Evolutionary conservation across 345 rosid genomes (phyloP), one percentile per base, ranked within the genome.

Genomic region (Passiflora organensis): DNA sequence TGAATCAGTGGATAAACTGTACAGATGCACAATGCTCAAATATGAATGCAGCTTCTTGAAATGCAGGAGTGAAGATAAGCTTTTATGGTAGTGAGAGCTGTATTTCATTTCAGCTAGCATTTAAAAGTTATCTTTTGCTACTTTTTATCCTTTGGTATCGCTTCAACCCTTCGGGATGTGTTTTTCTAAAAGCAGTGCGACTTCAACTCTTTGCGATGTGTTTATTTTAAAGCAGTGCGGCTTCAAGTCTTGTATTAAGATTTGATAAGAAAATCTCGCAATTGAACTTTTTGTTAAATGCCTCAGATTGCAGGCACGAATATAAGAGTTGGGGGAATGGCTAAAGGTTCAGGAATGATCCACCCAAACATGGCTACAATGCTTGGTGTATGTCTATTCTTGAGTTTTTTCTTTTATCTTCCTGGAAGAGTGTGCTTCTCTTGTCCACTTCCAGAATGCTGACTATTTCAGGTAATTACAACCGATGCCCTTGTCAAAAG

Each of bases 271-370:
- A 28, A 28, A 8, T 28, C 3, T 28, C 34, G 34, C 8, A 3
- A 28, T 28, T 28, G 34, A 28, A 28, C 34, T 39, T 41, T 12
- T 13, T n/a, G n/a, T n/a, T 4, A 4, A 41, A 41, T 41, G 43
- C 13, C 51, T 45, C 80, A 89, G 99, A 87, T 84, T 48, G 94
- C 96, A 58, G 95, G 81, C 37, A 75, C 74, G 32, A 68, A 51
- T 18, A 58, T 89, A 67, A 68, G 81, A 63, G 71, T 93, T 64
- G 99, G 99, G 6, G 99, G 99, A 65, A 93, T 93, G 85, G 95
- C 95, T 19, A 93, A 89, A 67, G 99, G 99, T 68, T 93, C 97
- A 22, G 97, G 99, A 47, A 93, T 93, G 99, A 89, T 93, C 64
- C 99, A 86, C 67, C 96, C 99, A 49, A 86, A 93, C 66, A 86